phyloP scores from a whole-genome alignment of 768 basidiomycete genomes.

The Amanita jacksonii region DNA sequence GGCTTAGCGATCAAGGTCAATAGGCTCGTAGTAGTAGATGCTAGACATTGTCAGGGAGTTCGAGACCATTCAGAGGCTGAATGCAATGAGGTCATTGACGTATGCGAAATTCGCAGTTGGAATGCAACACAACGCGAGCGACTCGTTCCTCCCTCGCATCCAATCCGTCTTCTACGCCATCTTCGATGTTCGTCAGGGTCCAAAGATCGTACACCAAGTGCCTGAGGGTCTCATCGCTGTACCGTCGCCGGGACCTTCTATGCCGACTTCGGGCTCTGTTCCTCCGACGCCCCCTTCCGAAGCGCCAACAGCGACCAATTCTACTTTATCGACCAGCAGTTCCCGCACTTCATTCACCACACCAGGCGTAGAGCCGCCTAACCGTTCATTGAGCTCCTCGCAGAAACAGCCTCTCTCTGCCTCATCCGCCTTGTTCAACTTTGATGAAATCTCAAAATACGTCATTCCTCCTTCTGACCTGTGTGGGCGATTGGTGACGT shows the following conservation, averaged over 20 bases:
- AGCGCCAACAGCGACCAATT: slow-evolving; percentile 17
- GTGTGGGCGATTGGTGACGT: slow-evolving; percentile 84
- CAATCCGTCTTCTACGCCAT: slow-evolving; percentile 91
- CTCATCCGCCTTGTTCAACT: slow-evolving; percentile 70
- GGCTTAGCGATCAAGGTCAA: no score
- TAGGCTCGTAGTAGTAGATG: no score
- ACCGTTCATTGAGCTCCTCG: slow-evolving; percentile 33
- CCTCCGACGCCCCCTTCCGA: slow-evolving; percentile 32
- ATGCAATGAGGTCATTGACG: no score
- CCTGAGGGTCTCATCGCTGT: slow-evolving; percentile 81
- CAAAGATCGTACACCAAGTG: slow-evolving; percentile 88
- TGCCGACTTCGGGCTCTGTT: slow-evolving; percentile 19
- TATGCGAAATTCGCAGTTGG: no score
- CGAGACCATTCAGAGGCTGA: no score
- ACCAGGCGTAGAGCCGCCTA: slow-evolving; percentile 33
- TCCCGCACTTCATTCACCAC: slow-evolving; percentile 46
- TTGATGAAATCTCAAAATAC: slow-evolving; percentile 87
- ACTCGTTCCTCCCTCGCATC: slow-evolving; percentile 72
- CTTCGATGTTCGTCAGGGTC: slow-evolving; percentile 80
- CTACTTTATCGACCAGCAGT: slow-evolving; percentile 32
- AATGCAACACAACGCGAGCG: slow-evolving; percentile 25
- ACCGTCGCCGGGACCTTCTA: slow-evolving; percentile 22
- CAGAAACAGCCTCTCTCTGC: slow-evolving; percentile 43
- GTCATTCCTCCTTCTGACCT: slow-evolving; percentile 83
- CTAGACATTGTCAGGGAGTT: no score